phyloP scores from a whole-genome alignment of 257 asterid species.

The Gardenia jasminoides region DNA sequence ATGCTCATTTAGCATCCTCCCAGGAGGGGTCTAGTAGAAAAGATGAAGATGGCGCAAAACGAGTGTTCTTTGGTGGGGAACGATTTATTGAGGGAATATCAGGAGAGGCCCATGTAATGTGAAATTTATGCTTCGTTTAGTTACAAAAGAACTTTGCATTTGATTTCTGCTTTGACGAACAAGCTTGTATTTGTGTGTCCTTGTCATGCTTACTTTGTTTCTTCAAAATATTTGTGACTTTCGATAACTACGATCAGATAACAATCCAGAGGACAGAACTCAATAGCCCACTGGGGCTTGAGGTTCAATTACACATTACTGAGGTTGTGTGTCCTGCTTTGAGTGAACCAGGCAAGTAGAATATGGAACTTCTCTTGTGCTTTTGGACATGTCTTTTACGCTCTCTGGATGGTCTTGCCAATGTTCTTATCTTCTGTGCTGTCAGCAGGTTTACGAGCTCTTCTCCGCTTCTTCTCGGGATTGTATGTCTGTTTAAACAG shows the following conservation, averaged over 20 bases:
- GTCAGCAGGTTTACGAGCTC: constrained; percentile 85
- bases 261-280: constrained; percentile 91
- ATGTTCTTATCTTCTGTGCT: constrained; percentile 12
- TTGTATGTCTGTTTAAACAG: constrained; percentile 86
- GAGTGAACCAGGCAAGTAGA: constrained; percentile 94
- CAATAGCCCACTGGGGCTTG: constrained; percentile 87
- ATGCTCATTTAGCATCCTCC: constrained; percentile 54
- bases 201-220: neutral
- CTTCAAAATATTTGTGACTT: constrained; percentile 1
- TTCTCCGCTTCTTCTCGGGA: constrained; percentile 96
- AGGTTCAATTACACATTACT: constrained; percentile 80
- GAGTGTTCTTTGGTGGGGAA: constrained; percentile 97
- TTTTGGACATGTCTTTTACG: neutral
- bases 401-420: constrained; percentile 15
- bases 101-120: constrained; percentile 91
- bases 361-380: neutral
- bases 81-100: constrained; percentile 93
- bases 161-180: neutral
- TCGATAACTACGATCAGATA: constrained; percentile 53
- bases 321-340: constrained; percentile 96
- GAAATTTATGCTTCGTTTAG: constrained; percentile 2
- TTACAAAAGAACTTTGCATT: constrained; percentile 5
- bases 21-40: constrained; percentile 59
- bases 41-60: constrained; percentile 97
- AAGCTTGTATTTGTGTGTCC: constrained; percentile 7